A percentile compares a stretch with the other conserved stretches of the same genome.
These are phyloP conservation scores for Ceraceosorus guamensis DNA, from an alignment of 1,284 basidiomycete genomes.

Conservation along the genomic window DNA sequence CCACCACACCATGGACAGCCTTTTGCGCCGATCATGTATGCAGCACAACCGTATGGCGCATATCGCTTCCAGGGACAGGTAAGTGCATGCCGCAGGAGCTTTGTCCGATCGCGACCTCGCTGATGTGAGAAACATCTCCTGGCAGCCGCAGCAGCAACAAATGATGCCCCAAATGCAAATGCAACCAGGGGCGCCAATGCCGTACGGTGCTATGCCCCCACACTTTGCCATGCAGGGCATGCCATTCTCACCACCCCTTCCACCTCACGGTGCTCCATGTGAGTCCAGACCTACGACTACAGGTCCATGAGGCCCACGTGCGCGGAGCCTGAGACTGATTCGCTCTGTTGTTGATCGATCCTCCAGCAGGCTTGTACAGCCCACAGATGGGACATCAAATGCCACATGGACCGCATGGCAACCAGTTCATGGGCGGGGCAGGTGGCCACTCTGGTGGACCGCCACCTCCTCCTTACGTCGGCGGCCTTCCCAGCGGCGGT, in stretches of 20 bases:
- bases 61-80: conserved; percentile 25
- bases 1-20: conserved; percentile 2
- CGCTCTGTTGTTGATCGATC: not conserved
- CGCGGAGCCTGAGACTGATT: not conserved
- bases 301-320: too few species aligned
- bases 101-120: conserved; percentile 18
- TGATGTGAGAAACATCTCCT: too few species aligned
- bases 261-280: conserved; percentile 20
- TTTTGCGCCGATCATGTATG: conserved; percentile 17
- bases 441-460: too few species aligned
- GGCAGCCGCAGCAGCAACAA: conserved; percentile 10
- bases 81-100: conserved; percentile 15
- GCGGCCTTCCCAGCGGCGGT: too few species aligned
- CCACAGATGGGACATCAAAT: conserved; percentile 32
- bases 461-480: too few species aligned
- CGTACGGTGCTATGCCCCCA: conserved; percentile 24
- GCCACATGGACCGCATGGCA: not conserved
- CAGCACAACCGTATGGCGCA: conserved; percentile 22
- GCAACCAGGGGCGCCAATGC: conserved; percentile 20
- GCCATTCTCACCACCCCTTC: conserved; percentile 35
- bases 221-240: conserved; percentile 32
- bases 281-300: too few species aligned
- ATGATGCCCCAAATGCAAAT: conserved; percentile 20
- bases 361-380: conserved; percentile 23
- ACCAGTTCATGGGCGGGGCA: conserved; percentile 1